These are phyloP conservation scores for Dendrobium huoshanense DNA, from an alignment of 106 monocot genomes.

Conservation along the genomic window DNA sequence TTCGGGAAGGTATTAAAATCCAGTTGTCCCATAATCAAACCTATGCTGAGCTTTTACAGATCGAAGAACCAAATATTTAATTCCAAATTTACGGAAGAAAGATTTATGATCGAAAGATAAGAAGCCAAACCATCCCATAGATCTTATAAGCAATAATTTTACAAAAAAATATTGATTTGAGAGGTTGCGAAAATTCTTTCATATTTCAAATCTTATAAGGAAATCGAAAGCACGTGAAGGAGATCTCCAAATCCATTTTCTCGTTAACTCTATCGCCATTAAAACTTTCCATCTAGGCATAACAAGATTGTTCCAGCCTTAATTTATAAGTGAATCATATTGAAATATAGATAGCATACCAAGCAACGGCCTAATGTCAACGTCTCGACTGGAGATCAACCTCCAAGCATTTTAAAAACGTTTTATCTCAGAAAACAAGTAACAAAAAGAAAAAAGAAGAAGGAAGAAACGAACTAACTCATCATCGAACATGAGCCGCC, in stretches of 20 bases:
- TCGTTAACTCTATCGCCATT: neutral
- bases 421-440: neutral
- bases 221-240: neutral
- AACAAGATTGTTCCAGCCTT: neutral
- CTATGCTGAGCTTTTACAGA: neutral
- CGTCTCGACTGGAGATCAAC: neutral
- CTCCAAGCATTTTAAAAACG: neutral
- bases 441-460: neutral
- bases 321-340: neutral
- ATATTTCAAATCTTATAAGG: no score
- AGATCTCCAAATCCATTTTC: neutral
- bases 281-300: neutral
- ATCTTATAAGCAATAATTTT: neutral
- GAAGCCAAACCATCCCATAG: neutral
- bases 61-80: neutral
- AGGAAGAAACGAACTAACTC: constrained; percentile 44
- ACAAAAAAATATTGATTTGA: no score
- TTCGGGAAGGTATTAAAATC: neutral
- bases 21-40: neutral
- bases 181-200: no score
- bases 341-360: neutral
- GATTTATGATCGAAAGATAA: neutral
- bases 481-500: constrained; percentile 96
- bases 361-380: neutral
- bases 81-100: neutral